phyloP scores from a whole-genome alignment of 176 grass and related monocot genomes.

The Thinopyrum elongatum region DNA sequence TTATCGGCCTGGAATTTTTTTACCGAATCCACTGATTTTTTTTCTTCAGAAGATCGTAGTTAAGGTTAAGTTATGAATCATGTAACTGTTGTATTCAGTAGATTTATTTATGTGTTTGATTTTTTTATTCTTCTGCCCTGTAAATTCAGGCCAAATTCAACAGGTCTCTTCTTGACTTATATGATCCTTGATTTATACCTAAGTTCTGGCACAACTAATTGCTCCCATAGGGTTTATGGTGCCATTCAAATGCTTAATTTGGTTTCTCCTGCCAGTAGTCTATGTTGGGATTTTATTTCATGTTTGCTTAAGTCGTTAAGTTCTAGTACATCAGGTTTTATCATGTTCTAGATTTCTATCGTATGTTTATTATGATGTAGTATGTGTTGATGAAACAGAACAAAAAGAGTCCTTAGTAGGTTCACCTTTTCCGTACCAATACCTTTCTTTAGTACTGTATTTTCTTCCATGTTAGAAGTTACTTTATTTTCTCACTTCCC shows the following conservation, averaged over 20 bases:
- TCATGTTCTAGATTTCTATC: not conserved
- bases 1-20: not conserved
- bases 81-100: not conserved
- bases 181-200: not conserved
- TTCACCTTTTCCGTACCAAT: not conserved
- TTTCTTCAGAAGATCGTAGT: not conserved
- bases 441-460: not conserved
- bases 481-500: not conserved
- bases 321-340: not conserved
- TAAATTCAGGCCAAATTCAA: not conserved
- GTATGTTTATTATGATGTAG: not conserved
- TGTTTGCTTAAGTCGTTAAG: not conserved
- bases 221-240: not conserved
- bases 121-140: not conserved
- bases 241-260: not conserved
- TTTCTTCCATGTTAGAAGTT: not conserved
- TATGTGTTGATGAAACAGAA: not conserved
- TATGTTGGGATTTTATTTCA: not conserved
- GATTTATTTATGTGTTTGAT: not conserved
- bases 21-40: no score
- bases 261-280: not conserved
- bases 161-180: not conserved
- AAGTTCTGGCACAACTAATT: not conserved
- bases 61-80: not conserved
- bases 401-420: not conserved